Base-by-base conservation (phyloP, 768 basidiomycete species). In the Lactifluus pinguis region DNA sequence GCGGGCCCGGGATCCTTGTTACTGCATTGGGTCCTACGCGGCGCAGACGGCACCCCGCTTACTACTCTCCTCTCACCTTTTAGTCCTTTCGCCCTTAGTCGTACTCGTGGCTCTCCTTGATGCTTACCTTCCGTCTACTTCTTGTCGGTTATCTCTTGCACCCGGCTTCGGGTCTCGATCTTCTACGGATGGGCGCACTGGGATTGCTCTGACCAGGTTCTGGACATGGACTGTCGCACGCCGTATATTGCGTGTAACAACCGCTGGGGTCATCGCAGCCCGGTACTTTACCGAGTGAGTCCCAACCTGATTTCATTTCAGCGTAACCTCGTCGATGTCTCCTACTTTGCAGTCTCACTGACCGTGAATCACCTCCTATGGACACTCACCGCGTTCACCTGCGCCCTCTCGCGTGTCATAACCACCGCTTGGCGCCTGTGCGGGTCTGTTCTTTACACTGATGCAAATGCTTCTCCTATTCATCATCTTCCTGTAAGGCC, bases 281-380 rank as follows among this genome's bases (percentile, higher is more conserved):
- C 97, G 94, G 94, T 97, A 95, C 70, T 95, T 92, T 73, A 70
- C 81, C 32, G 77, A 83, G 80, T 85, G 66, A 68, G 83, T 70
- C 0, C 30, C 56, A 11, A 30, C 42, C n/a, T 9, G 6, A 51
- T 41, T 29, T n/a, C 50, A 13, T 30, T 45, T 1, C 21, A 9
- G 0, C 59, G 15, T 1, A 25, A 42, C 11, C 63, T 63, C 49
- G 63, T 49, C 30, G 49, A 29, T 34, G 19, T 45, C n/a, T 29
- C 42, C 7, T 15, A 9, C n/a, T 44, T 25, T 39, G 11, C 42
- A 74, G 72, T 48, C 70, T 68, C 1, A 53, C 55, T 29, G 59
- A 68, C 53, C 64, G 78, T 1, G 73, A 74, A 4, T 79, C 76
- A 5, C 73, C 71, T 19, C 74, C 82, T 19, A 76, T 73, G 21